Percentiles rank a stretch among this genome's conserved stretches.
Conservation (phyloP, 2,329 filamentous ascomycete species). For the Ophiocordyceps unilateralis region DNA sequence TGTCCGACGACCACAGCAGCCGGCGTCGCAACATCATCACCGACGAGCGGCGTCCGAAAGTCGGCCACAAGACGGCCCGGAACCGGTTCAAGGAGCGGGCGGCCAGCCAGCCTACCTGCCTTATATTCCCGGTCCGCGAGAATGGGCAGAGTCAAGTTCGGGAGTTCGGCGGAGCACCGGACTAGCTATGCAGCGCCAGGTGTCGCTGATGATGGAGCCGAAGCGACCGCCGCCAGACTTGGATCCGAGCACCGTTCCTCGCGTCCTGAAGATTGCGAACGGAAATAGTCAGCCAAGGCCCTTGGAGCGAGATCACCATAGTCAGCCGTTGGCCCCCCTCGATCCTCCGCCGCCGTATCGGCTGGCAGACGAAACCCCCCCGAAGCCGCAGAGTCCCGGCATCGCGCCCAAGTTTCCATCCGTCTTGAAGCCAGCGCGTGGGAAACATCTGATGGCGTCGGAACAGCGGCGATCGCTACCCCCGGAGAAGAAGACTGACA, state of each 20-base stretch:
- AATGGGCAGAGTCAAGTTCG: constrained; percentile 1
- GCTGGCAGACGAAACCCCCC: not conserved
- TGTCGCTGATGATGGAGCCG: constrained; percentile 8
- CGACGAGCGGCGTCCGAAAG: too few relatives aligned
- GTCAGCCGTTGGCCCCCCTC: constrained; percentile 1
- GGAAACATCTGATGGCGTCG: not conserved
- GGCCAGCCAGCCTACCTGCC: constrained; percentile 1
- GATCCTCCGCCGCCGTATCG: not conserved
- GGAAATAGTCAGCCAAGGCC: not conserved
- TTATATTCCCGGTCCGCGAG: constrained; percentile 3
- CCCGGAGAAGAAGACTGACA: not conserved
- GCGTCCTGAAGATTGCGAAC: constrained; percentile 3
- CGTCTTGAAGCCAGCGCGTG: constrained; percentile 5
- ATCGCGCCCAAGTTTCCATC: constrained; percentile 5
- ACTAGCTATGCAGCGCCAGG: constrained; percentile 10
- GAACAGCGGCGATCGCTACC: not conserved
- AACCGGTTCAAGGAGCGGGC: not conserved
- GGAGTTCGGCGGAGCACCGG: not conserved
- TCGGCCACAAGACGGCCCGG: not conserved
- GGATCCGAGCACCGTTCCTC: constrained; percentile 6
- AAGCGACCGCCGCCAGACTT: constrained; percentile 7
- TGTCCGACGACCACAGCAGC: too few relatives aligned
- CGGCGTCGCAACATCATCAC: too few relatives aligned
- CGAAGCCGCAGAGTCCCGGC: not conserved
- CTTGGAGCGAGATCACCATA: constrained; percentile 5